Evolutionary conservation across 2,329 filamentous ascomycete species (phyloP).

Genomic region (Talaromyces sp.): DNA sequence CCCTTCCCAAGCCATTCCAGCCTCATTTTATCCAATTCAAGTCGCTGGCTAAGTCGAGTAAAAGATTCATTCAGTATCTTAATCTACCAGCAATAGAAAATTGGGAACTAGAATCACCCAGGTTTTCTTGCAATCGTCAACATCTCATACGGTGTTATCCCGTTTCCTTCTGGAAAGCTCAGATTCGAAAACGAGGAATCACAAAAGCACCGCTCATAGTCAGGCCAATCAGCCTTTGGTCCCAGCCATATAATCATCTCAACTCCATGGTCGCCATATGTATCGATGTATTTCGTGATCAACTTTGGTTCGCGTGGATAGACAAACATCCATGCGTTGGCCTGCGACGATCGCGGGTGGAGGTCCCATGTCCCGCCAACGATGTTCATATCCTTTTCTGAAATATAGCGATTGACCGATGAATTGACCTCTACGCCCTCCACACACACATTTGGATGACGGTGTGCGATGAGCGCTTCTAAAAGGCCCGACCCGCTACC

Average conservation of each 20-base stretch:
- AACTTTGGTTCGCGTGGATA: slow-evolving; percentile 48
- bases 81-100: too few relatives aligned
- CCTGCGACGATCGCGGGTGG: slow-evolving; percentile 36
- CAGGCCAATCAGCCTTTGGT: slow-evolving; percentile 24
- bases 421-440: slow-evolving; percentile 47
- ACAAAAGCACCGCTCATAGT: slow-evolving; percentile 24
- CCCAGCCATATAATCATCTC: slow-evolving; percentile 27
- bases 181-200: slow-evolving; percentile 17
- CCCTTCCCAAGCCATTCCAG: background rate
- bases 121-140: background rate
- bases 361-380: slow-evolving; percentile 44
- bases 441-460: slow-evolving; percentile 24
- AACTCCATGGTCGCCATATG: slow-evolving; percentile 12
- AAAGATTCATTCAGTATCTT: background rate
- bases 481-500: slow-evolving; percentile 50
- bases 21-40: background rate
- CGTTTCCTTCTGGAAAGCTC: slow-evolving; percentile 16
- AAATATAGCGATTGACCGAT: slow-evolving; percentile 42
- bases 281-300: slow-evolving; percentile 40
- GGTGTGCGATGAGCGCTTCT: slow-evolving; percentile 37
- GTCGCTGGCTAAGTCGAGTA: background rate
- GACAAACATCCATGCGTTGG: slow-evolving; percentile 48
- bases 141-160: slow-evolving; percentile 12
- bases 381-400: slow-evolving; percentile 34
- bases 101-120: background rate